These are phyloP conservation scores for Fusarium secorum DNA, from an alignment of 2,329 filamentous ascomycete species.

Conservation along the genomic window DNA sequence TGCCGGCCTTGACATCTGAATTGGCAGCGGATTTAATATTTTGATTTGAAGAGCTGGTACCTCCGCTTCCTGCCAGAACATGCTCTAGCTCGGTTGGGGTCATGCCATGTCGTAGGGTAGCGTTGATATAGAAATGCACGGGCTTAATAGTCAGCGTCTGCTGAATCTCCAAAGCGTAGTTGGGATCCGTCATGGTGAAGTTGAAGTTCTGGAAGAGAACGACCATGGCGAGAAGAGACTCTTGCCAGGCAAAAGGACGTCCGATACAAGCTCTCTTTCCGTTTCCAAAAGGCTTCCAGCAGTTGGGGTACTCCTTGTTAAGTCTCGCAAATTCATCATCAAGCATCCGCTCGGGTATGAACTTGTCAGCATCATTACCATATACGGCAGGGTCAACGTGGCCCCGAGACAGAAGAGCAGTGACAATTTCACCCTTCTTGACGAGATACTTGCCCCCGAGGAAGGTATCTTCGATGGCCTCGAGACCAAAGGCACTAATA, in stretches of 20 bases:
- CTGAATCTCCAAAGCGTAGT: constrained; percentile 64
- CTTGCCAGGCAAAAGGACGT: constrained; percentile 77
- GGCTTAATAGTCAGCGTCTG: constrained; percentile 70
- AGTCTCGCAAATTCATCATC: constrained; percentile 70
- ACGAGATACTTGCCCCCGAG: constrained; percentile 69
- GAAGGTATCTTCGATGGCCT: constrained; percentile 61
- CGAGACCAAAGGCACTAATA: constrained; percentile 64
- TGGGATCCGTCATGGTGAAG: constrained; percentile 65
- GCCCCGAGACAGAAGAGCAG: constrained; percentile 58
- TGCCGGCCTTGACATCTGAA: background rate
- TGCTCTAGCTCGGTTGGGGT: constrained; percentile 57
- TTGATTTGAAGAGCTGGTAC: constrained; percentile 1
- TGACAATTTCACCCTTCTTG: constrained; percentile 58
- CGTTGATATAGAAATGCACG: constrained; percentile 68
- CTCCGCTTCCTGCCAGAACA: constrained; percentile 46
- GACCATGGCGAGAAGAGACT: constrained; percentile 67
- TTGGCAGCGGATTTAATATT: constrained; percentile 6
- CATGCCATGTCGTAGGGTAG: constrained; percentile 59
- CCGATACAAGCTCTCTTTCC: constrained; percentile 77
- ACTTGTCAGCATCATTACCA: constrained; percentile 70
- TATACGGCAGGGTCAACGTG: constrained; percentile 71
- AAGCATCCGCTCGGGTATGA: constrained; percentile 75
- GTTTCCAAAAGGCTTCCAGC: constrained; percentile 79
- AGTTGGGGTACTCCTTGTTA: constrained; percentile 66
- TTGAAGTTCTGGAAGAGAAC: constrained; percentile 77